Percentiles rank a stretch among this genome's conserved stretches.
Conservation (phyloP, 1,139 yeast species). For the Pichia inconspicua region DNA sequence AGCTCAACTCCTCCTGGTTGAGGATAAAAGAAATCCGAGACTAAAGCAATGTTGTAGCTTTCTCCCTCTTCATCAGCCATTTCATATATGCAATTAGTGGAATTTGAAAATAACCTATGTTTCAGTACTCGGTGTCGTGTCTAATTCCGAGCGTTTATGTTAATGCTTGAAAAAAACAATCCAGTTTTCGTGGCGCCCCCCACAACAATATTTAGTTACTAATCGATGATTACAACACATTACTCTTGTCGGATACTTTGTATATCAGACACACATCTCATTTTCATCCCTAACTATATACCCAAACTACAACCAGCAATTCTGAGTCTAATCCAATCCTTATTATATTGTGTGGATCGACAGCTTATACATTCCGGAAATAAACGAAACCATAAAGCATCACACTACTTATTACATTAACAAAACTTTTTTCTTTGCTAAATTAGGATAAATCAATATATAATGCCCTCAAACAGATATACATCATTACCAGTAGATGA, state of each 20-base stretch:
- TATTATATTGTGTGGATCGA: no score
- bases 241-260: no score
- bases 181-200: no score
- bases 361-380: neutral
- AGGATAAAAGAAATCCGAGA: slow-evolving; percentile 95
- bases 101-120: no score
- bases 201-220: no score
- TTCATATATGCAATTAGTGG: neutral
- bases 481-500: slow-evolving; percentile 3
- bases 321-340: neutral
- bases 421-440: neutral
- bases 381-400: no score
- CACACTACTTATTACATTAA: neutral
- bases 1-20: slow-evolving; percentile 98
- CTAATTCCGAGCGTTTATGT: neutral
- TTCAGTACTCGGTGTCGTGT: neutral
- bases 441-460: neutral
- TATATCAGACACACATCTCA: no score
- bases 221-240: no score
- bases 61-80: neutral
- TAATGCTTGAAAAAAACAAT: no score
- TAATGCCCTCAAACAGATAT: slow-evolving; percentile 8
- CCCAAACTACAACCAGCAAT: neutral
- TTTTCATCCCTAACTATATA: neutral
- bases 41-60: slow-evolving; percentile 12